Evolutionary conservation across 306 rosid genomes (phyloP), one percentile per base, ranked within the genome.

Genomic region (Begonia peltatifolia): DNA sequence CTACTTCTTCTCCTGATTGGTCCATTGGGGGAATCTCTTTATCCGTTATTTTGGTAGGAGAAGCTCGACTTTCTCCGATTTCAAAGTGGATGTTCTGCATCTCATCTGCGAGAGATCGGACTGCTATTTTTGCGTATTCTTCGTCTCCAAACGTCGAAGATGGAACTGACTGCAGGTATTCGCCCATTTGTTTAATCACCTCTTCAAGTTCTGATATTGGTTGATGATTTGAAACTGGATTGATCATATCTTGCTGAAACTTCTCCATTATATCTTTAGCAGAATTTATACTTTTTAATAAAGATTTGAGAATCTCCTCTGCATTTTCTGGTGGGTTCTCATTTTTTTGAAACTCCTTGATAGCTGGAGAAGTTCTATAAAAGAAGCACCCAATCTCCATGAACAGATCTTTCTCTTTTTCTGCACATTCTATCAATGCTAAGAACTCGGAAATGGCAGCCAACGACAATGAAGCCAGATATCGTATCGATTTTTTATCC

Each of bases 341-440:
- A 5, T 65, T 58, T 44, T 41, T 61, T 44, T 53, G 51, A 18
- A 71, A 60, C 67, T 63, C 81, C 68, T 38, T 56, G 47, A 75
- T 47, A 12, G 74, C 76, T 7, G 67, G 23, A 41, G 81, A 71
- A 48, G 68, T 61, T 16, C 81, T 61, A 59, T 63, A 71, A 18
- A 75, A 61, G 68, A 63, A 75, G 65, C 76, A 67, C 46, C 74
- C 81, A 10, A 59, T 63, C 46, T 75, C 66, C 9, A 63, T 42
- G 42, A 71, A 67, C 11, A 9, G 50, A 9, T 68, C 74, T n/a
- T 41, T 47, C 44, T 71, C 71, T 15, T 30, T 47, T 47, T 57
- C 71, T 17, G 49, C 44, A 67, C 63, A 53, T 51, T 10, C 20
- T 16, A 54, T 63, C 9, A 55, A 54, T 20, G 4, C 68, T 50